Evolutionary conservation across 1,139 yeast species (phyloP).

Genomic region (Magnusiomyces clavatus): DNA sequence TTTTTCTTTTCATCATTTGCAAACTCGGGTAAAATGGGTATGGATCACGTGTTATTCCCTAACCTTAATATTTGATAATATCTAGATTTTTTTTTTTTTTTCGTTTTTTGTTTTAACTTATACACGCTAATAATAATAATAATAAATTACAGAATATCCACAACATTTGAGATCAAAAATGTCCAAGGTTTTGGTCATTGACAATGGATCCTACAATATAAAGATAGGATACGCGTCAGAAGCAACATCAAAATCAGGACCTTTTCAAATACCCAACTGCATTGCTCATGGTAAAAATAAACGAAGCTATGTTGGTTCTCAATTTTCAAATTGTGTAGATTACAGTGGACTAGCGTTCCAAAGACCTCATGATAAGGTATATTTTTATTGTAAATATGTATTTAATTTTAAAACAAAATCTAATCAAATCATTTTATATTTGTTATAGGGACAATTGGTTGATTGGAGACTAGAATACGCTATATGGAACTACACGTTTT

Average conservation of each 20-base stretch:
- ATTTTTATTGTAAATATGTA: not conserved
- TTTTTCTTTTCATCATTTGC: not conserved
- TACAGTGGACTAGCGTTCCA: slow-evolving; percentile 67
- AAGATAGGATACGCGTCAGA: slow-evolving; percentile 58
- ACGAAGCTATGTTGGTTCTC: slow-evolving; percentile 65
- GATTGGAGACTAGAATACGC: slow-evolving; percentile 91
- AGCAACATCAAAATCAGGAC: slow-evolving; percentile 27
- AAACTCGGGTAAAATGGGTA: not conserved
- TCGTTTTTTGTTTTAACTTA: no score
- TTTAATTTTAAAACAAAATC: not conserved
- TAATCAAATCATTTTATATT: not conserved
- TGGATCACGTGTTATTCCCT: not conserved
- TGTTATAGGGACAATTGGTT: slow-evolving; percentile 62
- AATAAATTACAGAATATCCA: no score
- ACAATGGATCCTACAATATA: slow-evolving; percentile 81
- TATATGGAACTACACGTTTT: slow-evolving; percentile 82
- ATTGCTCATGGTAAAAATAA: slow-evolving; percentile 73
- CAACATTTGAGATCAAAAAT: not conserved
- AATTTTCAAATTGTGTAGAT: slow-evolving; percentile 54
- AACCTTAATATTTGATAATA: no score
- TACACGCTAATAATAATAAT: no score
- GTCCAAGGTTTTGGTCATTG: slow-evolving; percentile 43
- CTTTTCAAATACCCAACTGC: slow-evolving; percentile 57
- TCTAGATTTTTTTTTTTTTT: no score
- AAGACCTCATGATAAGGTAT: slow-evolving; percentile 66